phyloP scores from a whole-genome alignment of 495 filamentous ascomycete genomes.

The Ramalina peruviana region DNA sequence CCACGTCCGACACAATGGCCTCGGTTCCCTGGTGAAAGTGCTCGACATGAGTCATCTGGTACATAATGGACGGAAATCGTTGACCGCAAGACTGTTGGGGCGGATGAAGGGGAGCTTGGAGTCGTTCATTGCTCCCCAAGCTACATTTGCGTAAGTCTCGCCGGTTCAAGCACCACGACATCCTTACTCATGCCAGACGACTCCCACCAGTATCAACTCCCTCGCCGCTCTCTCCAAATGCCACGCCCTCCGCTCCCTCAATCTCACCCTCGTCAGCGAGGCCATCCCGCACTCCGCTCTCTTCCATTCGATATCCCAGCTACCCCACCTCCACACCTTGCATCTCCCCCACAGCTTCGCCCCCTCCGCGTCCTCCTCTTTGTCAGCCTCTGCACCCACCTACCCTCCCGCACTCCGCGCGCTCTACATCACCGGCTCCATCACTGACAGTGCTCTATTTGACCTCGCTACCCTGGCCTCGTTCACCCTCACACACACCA shows the following conservation, averaged over 20 bases:
- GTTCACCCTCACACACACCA: neutral
- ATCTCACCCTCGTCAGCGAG: constrained; percentile 46
- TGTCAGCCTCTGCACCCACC: neutral
- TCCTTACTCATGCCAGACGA: neutral
- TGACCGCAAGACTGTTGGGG: constrained; percentile 50
- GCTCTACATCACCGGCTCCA: constrained; percentile 5
- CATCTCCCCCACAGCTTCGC: constrained; percentile 41
- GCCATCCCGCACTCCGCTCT: constrained; percentile 36
- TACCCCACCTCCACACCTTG: constrained; percentile 35
- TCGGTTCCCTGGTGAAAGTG: constrained; percentile 39
- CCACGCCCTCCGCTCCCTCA: constrained; percentile 35
- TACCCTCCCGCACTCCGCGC: constrained; percentile 4
- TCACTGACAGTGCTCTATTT: neutral
- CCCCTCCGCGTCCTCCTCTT: neutral
- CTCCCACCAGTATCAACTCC: constrained; percentile 35
- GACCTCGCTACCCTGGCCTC: neutral
- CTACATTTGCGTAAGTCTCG: constrained; percentile 41
- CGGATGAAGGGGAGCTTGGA: constrained; percentile 43
- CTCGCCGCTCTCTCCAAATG: constrained; percentile 53
- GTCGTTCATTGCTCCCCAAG: constrained; percentile 50
- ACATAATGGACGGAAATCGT: constrained; percentile 50
- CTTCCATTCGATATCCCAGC: constrained; percentile 35
- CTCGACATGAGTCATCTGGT: constrained; percentile 48
- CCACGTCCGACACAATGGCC: constrained; percentile 37
- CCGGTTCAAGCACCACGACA: neutral